Percentiles rank a stretch among this genome's conserved stretches.
These are phyloP conservation scores for Calonectria ilicicola DNA, from an alignment of 2,329 filamentous ascomycete species.

Conservation along the genomic window DNA sequence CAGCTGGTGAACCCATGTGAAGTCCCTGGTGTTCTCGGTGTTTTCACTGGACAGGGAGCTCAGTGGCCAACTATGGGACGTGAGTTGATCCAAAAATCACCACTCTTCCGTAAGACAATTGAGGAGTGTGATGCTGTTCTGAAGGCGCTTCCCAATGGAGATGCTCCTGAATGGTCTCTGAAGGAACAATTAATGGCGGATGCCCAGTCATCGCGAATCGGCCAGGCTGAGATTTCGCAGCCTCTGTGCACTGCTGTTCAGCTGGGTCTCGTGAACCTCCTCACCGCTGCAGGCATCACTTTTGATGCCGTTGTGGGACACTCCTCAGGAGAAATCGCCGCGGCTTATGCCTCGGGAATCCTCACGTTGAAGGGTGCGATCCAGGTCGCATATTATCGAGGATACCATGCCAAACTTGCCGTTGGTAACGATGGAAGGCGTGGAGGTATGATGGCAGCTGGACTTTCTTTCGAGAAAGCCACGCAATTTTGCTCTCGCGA, in stretches of 20 bases:
- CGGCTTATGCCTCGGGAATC: not conserved
- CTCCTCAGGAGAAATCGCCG: not conserved
- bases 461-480: not conserved
- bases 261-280: not conserved
- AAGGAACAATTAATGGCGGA: not conserved
- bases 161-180: not conserved
- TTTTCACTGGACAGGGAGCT: constrained; percentile 44
- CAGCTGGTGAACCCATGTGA: constrained; percentile 19
- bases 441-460: not conserved
- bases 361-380: not conserved
- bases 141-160: not conserved
- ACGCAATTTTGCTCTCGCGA: not conserved
- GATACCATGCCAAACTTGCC: not conserved
- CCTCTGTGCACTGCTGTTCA: not conserved
- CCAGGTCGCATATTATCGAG: not conserved
- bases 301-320: not conserved
- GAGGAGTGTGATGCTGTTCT: not conserved
- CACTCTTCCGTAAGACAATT: not conserved
- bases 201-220: not conserved
- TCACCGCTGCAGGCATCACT: not conserved
- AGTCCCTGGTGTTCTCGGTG: constrained; percentile 17
- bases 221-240: not conserved
- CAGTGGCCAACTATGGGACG: constrained; percentile 3
- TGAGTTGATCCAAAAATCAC: not conserved
- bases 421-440: not conserved